A percentile compares a stretch with the other conserved stretches of the same genome.
Evolutionary conservation across 306 rosid genomes (phyloP).

Genomic region (Erythrophleum fordii): DNA sequence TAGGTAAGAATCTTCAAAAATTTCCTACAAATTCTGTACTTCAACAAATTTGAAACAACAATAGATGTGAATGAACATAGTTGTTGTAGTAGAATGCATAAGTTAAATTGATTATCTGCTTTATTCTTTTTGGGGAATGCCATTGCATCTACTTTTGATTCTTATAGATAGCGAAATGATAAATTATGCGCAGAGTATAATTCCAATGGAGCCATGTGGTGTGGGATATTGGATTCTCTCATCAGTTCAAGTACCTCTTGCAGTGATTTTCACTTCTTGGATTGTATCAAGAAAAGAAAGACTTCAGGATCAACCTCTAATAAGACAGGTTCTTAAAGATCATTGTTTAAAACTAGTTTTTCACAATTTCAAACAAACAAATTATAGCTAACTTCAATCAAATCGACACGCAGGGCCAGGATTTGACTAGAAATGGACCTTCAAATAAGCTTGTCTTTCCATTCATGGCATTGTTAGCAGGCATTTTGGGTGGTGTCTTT

Average conservation of each 20-base stretch:
- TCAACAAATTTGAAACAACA: too few relatives aligned
- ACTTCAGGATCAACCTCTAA: slow-evolving; percentile 46
- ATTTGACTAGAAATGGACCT: slow-evolving; percentile 35
- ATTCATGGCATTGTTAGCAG: slow-evolving; percentile 73
- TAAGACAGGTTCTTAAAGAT: slow-evolving; percentile 51
- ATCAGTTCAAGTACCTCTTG: slow-evolving; percentile 77
- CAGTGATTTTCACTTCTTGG: slow-evolving; percentile 73
- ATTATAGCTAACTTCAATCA: slow-evolving; percentile 1
- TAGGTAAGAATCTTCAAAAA: too few relatives aligned
- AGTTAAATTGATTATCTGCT: not conserved
- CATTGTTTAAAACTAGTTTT: not conserved
- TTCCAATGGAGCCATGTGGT: slow-evolving; percentile 77
- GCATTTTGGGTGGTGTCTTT: slow-evolving; percentile 81
- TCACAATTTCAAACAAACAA: not conserved
- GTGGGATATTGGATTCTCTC: slow-evolving; percentile 78
- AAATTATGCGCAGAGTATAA: slow-evolving; percentile 63
- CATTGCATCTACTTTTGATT: slow-evolving; percentile 14
- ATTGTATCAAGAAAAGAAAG: slow-evolving; percentile 58
- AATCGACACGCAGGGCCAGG: slow-evolving; percentile 46
- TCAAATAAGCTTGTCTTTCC: slow-evolving; percentile 69
- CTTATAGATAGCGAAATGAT: not conserved
- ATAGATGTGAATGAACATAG: too few relatives aligned
- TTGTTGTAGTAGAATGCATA: not conserved
- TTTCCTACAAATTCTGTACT: too few relatives aligned
- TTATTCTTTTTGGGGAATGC: not conserved